These are phyloP conservation scores for Melampsora americana DNA, from an alignment of 1,284 basidiomycete genomes.

Conservation along the genomic window DNA sequence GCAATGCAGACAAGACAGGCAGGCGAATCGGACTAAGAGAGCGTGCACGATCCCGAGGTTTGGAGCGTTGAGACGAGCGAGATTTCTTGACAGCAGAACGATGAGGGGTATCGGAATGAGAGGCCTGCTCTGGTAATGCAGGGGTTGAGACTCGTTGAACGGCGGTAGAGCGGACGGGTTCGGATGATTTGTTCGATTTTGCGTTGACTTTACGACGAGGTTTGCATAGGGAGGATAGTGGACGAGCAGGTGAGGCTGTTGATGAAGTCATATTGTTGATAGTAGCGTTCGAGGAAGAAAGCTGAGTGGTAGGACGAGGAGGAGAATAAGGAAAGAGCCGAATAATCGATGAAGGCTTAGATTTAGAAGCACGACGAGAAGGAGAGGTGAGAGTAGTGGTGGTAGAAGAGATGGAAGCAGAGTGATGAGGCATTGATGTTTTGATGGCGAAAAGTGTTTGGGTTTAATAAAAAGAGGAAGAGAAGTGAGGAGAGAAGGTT, in stretches of 20 bases:
- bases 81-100: no score
- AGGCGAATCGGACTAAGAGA: not conserved
- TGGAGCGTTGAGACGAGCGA: not conserved
- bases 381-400: conserved; percentile 11
- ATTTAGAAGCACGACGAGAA: not conserved
- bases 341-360: not conserved
- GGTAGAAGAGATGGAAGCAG: conserved; percentile 8
- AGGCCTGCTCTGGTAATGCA: not conserved
- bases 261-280: not conserved
- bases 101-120: no score
- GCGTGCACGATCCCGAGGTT: not conserved
- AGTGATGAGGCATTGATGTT: not conserved
- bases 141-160: conserved; percentile 14
- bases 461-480: not conserved
- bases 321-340: not conserved
- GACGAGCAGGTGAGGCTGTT: conserved; percentile 12
- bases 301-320: not conserved
- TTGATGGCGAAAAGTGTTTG: no score
- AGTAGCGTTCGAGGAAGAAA: not conserved
- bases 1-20: not conserved
- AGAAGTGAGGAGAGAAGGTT: not conserved
- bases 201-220: not conserved
- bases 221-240: not conserved
- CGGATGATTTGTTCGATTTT: conserved; percentile 11
- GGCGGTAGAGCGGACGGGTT: not conserved